Conservation (phyloP, 2,329 filamentous ascomycete genomes). For the Intubia oerlemansii region DNA sequence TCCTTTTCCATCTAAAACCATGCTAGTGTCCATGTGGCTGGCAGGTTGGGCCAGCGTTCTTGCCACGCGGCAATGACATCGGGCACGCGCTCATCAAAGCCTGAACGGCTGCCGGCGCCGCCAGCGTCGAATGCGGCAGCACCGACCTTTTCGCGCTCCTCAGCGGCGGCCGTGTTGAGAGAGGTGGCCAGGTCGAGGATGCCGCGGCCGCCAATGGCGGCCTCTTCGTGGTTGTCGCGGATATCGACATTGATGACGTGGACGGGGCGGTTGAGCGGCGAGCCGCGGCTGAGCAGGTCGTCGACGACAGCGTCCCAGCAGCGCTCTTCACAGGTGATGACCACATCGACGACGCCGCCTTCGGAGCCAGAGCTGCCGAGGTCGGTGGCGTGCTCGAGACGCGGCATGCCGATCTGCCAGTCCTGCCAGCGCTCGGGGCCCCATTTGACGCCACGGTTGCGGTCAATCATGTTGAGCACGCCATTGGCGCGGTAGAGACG, state of each 20-base stretch:
- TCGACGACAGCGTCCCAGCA: conserved; percentile 98
- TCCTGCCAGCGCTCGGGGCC: conserved; percentile 96
- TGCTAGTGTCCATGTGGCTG: conserved; percentile 80
- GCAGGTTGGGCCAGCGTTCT: conserved; percentile 78
- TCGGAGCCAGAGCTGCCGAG: conserved; percentile 66
- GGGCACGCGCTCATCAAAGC: conserved; percentile 84
- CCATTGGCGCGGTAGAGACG: conserved; percentile 82
- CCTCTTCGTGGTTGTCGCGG: conserved; percentile 95
- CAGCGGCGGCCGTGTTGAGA: conserved; percentile 57
- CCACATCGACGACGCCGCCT: conserved; percentile 74
- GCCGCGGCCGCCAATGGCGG: conserved; percentile 68
- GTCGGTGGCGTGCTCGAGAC: conserved; percentile 54
- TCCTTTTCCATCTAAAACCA: conserved; percentile 49
- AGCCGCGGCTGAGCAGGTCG: conserved; percentile 69
- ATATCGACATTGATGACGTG: conserved; percentile 99
- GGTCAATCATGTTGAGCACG: conserved; percentile 83
- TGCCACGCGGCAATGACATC: conserved; percentile 88
- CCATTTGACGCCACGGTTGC: conserved; percentile 84
- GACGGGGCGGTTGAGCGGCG: conserved; percentile 74
- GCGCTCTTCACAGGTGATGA: conserved; percentile 92
- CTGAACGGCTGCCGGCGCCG: conserved; percentile 40
- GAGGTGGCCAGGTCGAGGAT: conserved; percentile 80
- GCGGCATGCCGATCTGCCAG: conserved; percentile 73
- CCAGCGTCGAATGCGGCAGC: conserved; percentile 47
- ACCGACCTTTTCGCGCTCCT: conserved; percentile 51